Evolutionary conservation across 1,139 yeast genomes (phyloP).

Genomic region (Hansenula sp.): DNA sequence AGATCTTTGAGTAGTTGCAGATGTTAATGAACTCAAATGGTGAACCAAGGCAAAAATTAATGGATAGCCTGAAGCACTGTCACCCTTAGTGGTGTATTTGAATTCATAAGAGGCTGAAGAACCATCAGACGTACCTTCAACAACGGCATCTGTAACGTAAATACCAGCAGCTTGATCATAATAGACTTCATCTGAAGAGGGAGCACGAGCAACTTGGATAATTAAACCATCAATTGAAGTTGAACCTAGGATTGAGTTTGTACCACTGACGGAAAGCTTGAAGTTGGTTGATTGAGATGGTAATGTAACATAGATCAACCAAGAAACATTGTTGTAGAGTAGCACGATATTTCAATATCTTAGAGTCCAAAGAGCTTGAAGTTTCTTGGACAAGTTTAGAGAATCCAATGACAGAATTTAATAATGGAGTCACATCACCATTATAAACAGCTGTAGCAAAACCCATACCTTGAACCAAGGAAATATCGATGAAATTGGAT

Average conservation of each 20-base stretch:
- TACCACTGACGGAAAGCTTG: constrained; percentile 33
- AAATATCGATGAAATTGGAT: constrained; percentile 30
- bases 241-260: constrained; percentile 40
- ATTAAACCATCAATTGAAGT: constrained; percentile 48
- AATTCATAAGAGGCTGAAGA: constrained; percentile 48
- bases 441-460: constrained; percentile 62
- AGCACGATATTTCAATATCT: constrained; percentile 53
- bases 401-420: constrained; percentile 55
- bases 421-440: constrained; percentile 48
- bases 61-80: constrained; percentile 46
- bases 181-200: constrained; percentile 39
- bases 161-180: constrained; percentile 64
- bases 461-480: constrained; percentile 77
- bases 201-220: constrained; percentile 60
- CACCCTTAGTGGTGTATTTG: constrained; percentile 49
- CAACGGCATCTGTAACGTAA: constrained; percentile 40
- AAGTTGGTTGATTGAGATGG: constrained; percentile 39
- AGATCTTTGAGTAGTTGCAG: constrained; percentile 30
- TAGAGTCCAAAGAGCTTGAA: constrained; percentile 36
- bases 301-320: constrained; percentile 58
- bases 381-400: constrained; percentile 38
- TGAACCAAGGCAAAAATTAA: constrained; percentile 72
- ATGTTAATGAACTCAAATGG: constrained; percentile 51
- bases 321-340: constrained; percentile 46
- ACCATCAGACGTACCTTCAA: constrained; percentile 33